Conservation (phyloP, 176 grass and related monocot species). For the Oryza nivara region DNA sequence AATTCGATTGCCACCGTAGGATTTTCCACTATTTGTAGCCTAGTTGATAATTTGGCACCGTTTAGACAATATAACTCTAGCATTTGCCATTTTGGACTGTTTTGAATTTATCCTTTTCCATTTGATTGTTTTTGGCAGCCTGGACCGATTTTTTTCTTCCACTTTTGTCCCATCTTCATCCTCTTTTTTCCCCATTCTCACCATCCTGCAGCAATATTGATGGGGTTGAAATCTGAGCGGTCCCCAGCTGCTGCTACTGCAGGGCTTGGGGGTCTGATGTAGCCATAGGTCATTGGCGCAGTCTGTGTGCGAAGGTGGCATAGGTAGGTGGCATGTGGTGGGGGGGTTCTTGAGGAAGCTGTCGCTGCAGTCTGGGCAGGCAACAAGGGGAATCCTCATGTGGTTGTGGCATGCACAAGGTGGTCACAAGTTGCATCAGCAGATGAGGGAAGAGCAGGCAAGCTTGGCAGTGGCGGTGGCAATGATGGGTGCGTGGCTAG, state of each 20-base stretch:
- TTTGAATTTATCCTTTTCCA: neutral
- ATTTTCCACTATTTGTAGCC: neutral
- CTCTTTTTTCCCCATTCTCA: neutral
- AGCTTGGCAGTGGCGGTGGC: neutral
- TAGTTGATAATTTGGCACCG: neutral
- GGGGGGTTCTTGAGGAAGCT: neutral
- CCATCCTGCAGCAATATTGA: neutral
- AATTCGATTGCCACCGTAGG: neutral
- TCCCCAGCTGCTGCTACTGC: neutral
- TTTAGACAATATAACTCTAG: neutral
- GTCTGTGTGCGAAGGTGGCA: neutral
- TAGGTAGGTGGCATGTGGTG: neutral
- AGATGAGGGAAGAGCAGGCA: neutral
- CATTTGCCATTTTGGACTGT: neutral
- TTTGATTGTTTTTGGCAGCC: neutral
- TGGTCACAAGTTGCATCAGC: neutral
- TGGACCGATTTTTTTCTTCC: neutral
- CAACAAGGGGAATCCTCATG: neutral
- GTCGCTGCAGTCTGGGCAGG: neutral
- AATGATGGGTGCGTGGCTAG: neutral
- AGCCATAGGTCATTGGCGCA: neutral
- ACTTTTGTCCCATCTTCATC: neutral
- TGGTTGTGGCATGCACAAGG: neutral
- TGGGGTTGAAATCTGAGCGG: neutral
- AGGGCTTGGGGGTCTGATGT: neutral